A percentile compares a stretch with the other conserved stretches of the same genome.
Conservation (phyloP, 2,329 filamentous ascomycete genomes). For the Acephala macrosclerotiorum region DNA sequence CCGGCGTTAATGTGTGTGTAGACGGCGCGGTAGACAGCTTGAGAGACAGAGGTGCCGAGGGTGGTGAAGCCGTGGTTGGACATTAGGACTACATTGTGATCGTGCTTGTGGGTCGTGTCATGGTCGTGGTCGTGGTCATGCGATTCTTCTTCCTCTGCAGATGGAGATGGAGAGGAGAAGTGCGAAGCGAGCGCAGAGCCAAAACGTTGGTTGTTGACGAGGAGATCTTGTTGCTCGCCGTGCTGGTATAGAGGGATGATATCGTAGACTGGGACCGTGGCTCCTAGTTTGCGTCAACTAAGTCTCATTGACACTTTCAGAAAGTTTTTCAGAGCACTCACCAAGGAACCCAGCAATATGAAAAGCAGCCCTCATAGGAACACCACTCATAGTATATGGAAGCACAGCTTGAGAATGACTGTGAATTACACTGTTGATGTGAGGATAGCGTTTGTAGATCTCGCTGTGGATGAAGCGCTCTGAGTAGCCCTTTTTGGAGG, state of each 20-base stretch:
- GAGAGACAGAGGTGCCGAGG: conserved; percentile 47
- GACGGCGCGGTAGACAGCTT: conserved; percentile 50
- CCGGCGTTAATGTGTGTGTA: conserved; percentile 54
- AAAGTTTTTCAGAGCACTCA: too few species aligned
- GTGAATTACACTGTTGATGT: conserved; percentile 52
- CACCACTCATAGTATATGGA: conserved; percentile 50
- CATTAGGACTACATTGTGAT: conserved; percentile 48
- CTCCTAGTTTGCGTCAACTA: conserved; percentile 37
- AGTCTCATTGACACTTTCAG: too few species aligned
- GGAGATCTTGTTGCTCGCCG: conserved; percentile 46
- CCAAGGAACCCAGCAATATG: conserved; percentile 55
- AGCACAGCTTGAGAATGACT: conserved; percentile 53
- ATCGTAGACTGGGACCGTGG: conserved; percentile 44
- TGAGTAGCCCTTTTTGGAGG: conserved; percentile 48
- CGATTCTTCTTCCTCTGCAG: neutral
- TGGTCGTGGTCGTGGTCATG: too few species aligned
- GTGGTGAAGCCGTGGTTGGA: conserved; percentile 53
- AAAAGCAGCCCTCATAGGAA: conserved; percentile 49
- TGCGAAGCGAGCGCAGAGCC: conserved; percentile 45
- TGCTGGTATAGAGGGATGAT: conserved; percentile 39
- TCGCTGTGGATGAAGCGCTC: conserved; percentile 57
- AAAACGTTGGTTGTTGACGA: conserved; percentile 47
- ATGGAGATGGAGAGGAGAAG: conserved; percentile 41
- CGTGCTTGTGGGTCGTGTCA: neutral
- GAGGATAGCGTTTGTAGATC: conserved; percentile 51